Evolutionary conservation across 345 rosid genomes (phyloP), one percentile per base, ranked within the genome.

Genomic region (Raphanus sativus): DNA sequence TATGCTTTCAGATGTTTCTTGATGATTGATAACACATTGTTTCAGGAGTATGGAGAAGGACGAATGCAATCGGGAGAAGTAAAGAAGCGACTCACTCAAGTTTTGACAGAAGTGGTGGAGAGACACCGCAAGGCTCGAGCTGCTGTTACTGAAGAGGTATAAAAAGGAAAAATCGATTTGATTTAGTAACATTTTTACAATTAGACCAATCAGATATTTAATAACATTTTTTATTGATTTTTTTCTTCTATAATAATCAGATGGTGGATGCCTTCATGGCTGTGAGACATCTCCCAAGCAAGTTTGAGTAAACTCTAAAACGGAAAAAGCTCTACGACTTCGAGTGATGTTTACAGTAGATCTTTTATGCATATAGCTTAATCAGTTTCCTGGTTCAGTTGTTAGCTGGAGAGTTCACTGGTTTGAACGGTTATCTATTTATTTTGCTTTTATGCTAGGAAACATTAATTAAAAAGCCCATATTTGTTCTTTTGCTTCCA

Each of bases 211-310:
- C 64, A 28, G 15, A 5, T 2, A 12, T 60, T 5, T 11, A 15
- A 5, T 50, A 12, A 45, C 54, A 45, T 50, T 50, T 50, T 45
- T 50, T 50, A 6, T 59, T 29, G 21, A 61, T 30, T 30, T n/a
- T 30, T n/a, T 45, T 45, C 15, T 59, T n/a, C 3, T 62, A 7
- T 56, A 61, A 21, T 62, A 63, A 78, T 29, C 87, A 95, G 98
- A 89, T 92, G 96, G 97, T 95, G 74, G 91, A 89, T 82, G 97
- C 97, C 13, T 91, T 92, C 81, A 91, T 95, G 98, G 87, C 93
- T 0, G 90, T 81, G 70, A 86, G 99, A 83, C 96, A 96, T 16
- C 98, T 91, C 71, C 99, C 98, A 69, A 83, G 68, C 69, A 91
- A 91, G 96, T 92, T 95, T 33, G 79, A 83, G 73, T 94, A 70